Base-by-base conservation (phyloP, 1,284 basidiomycete species). In the Ceratobasidium theobromae region DNA sequence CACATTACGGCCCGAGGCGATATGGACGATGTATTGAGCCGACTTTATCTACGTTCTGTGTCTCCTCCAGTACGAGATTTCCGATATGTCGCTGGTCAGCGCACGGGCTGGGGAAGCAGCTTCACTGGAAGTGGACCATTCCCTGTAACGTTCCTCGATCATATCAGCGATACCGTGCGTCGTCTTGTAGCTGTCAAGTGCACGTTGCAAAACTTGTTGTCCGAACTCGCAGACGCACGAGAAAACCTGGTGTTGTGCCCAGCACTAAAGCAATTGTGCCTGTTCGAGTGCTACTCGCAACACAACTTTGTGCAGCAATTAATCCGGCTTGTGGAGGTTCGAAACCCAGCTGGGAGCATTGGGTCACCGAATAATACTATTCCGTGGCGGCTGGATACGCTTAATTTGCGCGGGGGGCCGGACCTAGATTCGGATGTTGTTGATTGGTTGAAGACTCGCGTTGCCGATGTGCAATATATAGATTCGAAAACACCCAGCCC, bases 291-390 rank as follows among this genome's bases (percentile, higher is more conserved):
- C 25, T 40, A 62, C 25, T 62, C 58, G 33, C 58, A 62, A 30
- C 58, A 62, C 33, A 62, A 62, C 35, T 62, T 62, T 62, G 58
- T 62, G 33, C 58, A 62, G 48, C 58, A 62, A 35, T 52, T 62
- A 48, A 62, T 62, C 33, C 48, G 58, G 46, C 35, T 62, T 32
- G 58, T 62, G 4, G 58, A 62, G 9, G 58, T 51, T 28, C n/a
- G 58, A 38, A 62, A 62, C 33, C 58, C 58, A 4, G 58, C 58
- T 23, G 58, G 58, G 11, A 41, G 32, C 48, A 40, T 33, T n/a
- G 54, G 54, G 41, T 45, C n/a, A n/a, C n/a, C 58, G 33, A 62
- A 30, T 27, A 51, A 33, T 28, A 32, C n/a, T 33, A 51, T 51
- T 25, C 58, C 58, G 12, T 38, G 18, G 23, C 30, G 58, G 21